These are phyloP conservation scores for Metschnikowia lochheadii DNA, from an alignment of 805 yeast species.

Conservation along the genomic window DNA sequence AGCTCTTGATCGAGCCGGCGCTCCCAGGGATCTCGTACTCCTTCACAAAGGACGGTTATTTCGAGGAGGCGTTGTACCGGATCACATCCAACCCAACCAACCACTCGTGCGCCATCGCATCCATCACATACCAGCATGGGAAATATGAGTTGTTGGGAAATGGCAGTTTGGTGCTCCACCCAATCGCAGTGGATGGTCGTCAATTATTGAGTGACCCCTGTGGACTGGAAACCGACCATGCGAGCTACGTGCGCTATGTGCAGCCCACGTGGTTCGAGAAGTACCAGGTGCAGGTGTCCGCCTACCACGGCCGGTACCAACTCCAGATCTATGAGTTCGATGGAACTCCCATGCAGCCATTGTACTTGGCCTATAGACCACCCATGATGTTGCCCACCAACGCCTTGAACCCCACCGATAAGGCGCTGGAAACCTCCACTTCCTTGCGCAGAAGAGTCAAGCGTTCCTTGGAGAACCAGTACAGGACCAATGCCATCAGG, in stretches of 20 bases:
- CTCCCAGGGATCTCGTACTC: conserved; percentile 92
- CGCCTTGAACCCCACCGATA: conserved; percentile 81
- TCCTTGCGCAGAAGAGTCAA: conserved; percentile 47
- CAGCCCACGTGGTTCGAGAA: conserved; percentile 59
- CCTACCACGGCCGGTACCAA: conserved; percentile 79
- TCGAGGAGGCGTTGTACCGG: conserved; percentile 85
- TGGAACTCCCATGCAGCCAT: conserved; percentile 79
- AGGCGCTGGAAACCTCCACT: conserved; percentile 32
- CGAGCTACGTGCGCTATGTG: conserved; percentile 66
- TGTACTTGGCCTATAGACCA: conserved; percentile 88
- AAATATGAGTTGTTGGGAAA: conserved; percentile 57
- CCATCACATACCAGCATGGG: conserved; percentile 86
- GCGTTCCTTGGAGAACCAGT: conserved; percentile 75
- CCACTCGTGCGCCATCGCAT: conserved; percentile 82
- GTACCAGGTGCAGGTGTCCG: conserved; percentile 60
- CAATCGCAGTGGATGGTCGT: conserved; percentile 86
- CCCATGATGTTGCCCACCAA: conserved; percentile 94
- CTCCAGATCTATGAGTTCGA: conserved; percentile 72
- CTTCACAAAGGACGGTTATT: conserved; percentile 88
- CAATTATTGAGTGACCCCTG: conserved; percentile 89
- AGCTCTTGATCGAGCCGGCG: conserved; percentile 89
- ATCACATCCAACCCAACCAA: conserved; percentile 64
- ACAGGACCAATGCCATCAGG: conserved; percentile 68
- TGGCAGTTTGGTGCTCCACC: conserved; percentile 67
- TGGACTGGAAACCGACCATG: conserved; percentile 28